Evolutionary conservation across 768 basidiomycete species (phyloP), one percentile per base, ranked within the genome.

Genomic region (Lactarius hatsudake): DNA sequence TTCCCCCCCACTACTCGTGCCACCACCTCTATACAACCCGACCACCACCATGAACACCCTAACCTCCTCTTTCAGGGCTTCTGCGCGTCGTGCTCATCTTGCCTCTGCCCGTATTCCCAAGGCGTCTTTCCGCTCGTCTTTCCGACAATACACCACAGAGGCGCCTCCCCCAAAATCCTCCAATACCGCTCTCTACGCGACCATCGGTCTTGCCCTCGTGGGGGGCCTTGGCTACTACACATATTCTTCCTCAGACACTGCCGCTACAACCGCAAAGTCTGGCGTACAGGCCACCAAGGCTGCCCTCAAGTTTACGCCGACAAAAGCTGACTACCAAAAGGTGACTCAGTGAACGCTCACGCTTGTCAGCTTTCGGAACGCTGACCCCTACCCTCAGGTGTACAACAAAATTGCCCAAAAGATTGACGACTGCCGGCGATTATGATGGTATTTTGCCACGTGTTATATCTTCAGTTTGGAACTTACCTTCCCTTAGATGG

Each of bases 331-430:
- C 74, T 97, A 96, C 75, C 90, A 93, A 77, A 94, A 96, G 85
- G 91, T 88, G 38, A 12, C 77, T 65, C 38, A 1, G 20, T 40
- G 61, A 7, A 36, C 28, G 53, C 15, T 20, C 20, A 20, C 13
- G 20, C 18, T 1, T 6, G 23, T n/a, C 15, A 9, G 20, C 8
- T 40, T 34, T 15, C 15, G 30, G 51, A 8, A n/a, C 36, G 53
- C 26, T 30, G 30, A 28, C 23, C 40, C 32, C 23, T n/a, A 48
- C 48, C 55, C 43, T 40, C 71, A 93, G 89, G 93, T 98, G 18
- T 98, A 99, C 83, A 94, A 96, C 79, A 84, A 79, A 66, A 87
- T 99, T 75, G 91, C 92, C 13, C 87, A 90, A 26, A 92, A 94
- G 63, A 85, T 86, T 20, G 89, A 88, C 51, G 78, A 73, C 0